Evolutionary conservation across 169 alveolate species (phyloP), one percentile per base, ranked within the genome.

Genomic region (Babesia caballi): DNA sequence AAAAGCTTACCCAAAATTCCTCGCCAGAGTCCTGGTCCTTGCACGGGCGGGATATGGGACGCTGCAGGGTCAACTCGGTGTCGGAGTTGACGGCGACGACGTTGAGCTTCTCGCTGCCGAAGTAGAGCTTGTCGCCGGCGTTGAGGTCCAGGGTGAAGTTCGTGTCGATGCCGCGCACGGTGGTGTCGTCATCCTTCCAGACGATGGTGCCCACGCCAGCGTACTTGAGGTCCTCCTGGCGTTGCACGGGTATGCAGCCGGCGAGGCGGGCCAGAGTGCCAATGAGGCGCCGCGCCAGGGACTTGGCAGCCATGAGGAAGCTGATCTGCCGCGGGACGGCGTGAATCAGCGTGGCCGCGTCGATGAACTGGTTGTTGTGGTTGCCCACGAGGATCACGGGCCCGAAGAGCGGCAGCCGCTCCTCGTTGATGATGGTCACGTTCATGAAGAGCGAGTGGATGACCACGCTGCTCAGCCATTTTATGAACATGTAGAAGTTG

Each of bases 321-420:
- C 94, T 91, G 33, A 93, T 85, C 46, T 92, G 96, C 23, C 97
- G 90, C 25, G 96, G 96, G 36, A 93, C 89, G 46, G 84, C 91
- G 54, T 95, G 92, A 40, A 93, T 88, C 52, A 93, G 70, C 44
- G 92, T 89, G 44, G 94, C 91, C 12, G 96, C 97, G 81, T 94
- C 97, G 65, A 94, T 90, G 63, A 94, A 94, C 70, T 94, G 97
- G 78, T 94, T 94, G 89, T 93, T 94, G 76, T 94, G 97, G 68
- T 94, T 94, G 8, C 97, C 96, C 36, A 94, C 97, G 71, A 94
- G 90, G 40, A 94, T 89, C 51, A 92, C 94, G 25, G 96, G 94
- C 12, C 96, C 96, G 59, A 83, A 90, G 33, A 94, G 91, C 7
- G 97, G 97, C 8, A 94, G 91, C 41, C 96, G 85, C 77, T 94